Percentiles rank a stretch among this genome's conserved stretches.
Evolutionary conservation across 176 grass and related monocot species (phyloP).

Genomic region (Paspalum notatum): DNA sequence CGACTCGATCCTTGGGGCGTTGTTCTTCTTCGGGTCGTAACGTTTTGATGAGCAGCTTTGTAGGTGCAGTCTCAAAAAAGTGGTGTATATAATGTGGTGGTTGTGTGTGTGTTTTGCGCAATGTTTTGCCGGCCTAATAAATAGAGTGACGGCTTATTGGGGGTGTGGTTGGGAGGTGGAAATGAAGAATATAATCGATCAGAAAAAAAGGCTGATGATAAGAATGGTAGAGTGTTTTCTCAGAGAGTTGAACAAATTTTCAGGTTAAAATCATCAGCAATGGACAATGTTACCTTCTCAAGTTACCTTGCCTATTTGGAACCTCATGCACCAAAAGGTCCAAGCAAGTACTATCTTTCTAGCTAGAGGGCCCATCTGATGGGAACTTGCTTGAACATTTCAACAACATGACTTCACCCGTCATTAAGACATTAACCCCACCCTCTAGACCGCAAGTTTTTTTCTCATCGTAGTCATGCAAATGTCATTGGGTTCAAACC

Average conservation of each 20-base stretch:
- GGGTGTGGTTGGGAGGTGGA: not conserved
- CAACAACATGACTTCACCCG: conserved; percentile 20
- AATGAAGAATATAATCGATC: not conserved
- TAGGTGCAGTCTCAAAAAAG: too few species aligned
- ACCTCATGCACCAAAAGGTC: conserved; percentile 4
- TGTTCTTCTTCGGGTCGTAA: not conserved
- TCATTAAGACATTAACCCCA: conserved; percentile 21
- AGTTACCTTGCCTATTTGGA: conserved; percentile 45
- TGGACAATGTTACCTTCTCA: not conserved
- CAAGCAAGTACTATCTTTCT: conserved; percentile 25
- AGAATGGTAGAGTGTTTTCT: not conserved
- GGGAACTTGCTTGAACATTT: conserved; percentile 28
- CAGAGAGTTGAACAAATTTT: not conserved
- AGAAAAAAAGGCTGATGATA: not conserved
- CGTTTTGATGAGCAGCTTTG: too few species aligned
- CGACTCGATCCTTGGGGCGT: not conserved
- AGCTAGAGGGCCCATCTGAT: conserved; percentile 31
- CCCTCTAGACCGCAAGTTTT: conserved; percentile 6
- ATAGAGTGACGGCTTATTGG: too few species aligned
- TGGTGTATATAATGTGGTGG: too few species aligned
- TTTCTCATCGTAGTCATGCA: conserved; percentile 34
- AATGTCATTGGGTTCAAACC: conserved; percentile 33
- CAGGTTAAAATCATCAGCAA: not conserved
- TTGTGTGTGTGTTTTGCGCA: too few species aligned
- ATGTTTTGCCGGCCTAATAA: too few species aligned